Base-by-base conservation (phyloP, 1,284 basidiomycete genomes). In the Ceratobasidium sp. region DNA sequence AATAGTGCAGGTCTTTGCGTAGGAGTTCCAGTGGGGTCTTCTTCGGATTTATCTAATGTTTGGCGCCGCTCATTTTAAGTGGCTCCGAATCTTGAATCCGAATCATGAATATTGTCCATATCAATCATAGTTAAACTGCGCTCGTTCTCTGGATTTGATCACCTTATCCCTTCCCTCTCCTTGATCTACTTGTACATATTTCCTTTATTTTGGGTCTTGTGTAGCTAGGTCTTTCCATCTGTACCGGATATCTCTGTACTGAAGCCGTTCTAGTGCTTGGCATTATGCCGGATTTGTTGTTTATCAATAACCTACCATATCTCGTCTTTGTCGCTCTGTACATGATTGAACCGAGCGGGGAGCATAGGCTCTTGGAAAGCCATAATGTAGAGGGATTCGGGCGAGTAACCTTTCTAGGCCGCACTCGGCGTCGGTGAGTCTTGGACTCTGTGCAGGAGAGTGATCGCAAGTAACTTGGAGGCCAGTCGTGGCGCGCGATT, bases 291-390 rank as follows among this genome's bases (percentile, higher is more conserved):
- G 72, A 76, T 44, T 49, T 76, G 28, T 51, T 76, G 49, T 76
- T 76, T 49, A 66, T 76, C 72, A 76, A 76, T 56, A 61, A 76
- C 49, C 51, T 76, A 55, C 72, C 72, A 18, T 76, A 76, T 61
- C 9, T 56, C 40, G 61, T 76, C 46, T 26, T 44, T 20, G 72
- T 76, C 23, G 33, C 72, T 40, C 49, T 76, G 20, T 76, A 44
- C 61, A 76, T 76, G 72, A 61, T 76, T 40, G 61, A 53, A 33
- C 71, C 68, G 5, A 64, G 72, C 39, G 61, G 72, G 28, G 72
- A 76, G 28, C 72, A 66, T n/a, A 44, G 49, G 12, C 72, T 76
- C 20, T 40, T 76, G 72, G 72, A 61, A 55, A 76, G 44, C 9
- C 61, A 44, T 26, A 61, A 76, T n/a, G 72, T 76, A 20, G 72